Percentiles rank a stretch among this genome's conserved stretches.
Evolutionary conservation across 108 stramenopile genomes (phyloP).

Genomic region (Aurantiochytrium sp.): DNA sequence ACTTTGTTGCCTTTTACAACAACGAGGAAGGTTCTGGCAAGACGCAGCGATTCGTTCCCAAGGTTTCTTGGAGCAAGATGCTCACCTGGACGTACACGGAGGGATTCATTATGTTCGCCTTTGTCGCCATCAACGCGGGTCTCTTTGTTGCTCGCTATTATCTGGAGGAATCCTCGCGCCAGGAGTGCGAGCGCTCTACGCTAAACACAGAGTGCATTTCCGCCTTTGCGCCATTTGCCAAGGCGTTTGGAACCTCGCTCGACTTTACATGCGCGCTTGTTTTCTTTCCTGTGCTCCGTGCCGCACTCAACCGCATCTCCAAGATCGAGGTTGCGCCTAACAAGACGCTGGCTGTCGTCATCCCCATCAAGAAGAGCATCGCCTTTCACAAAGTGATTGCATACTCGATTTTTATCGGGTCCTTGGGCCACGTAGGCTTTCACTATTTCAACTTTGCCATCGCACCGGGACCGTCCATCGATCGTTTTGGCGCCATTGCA

Average conservation of each 20-base stretch:
- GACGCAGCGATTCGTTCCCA: neutral
- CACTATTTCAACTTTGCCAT: constrained; percentile 29
- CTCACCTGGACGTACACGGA: neutral
- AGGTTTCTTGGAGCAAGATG: neutral
- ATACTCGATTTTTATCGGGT: constrained; percentile 11
- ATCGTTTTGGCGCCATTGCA: constrained; percentile 20
- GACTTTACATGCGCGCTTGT: neutral
- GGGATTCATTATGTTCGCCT: neutral
- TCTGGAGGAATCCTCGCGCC: neutral
- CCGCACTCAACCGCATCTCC: neutral
- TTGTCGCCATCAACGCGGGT: neutral
- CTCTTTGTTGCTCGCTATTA: neutral
- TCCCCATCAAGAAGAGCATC: constrained; percentile 39
- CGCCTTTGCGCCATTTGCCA: neutral
- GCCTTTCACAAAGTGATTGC: constrained; percentile 43
- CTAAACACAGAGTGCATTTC: neutral
- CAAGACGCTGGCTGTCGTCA: constrained; percentile 24
- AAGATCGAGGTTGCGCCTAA: neutral
- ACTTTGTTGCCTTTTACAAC: neutral
- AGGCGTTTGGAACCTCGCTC: neutral
- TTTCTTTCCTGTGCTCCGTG: neutral
- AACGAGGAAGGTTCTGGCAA: neutral
- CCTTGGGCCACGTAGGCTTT: constrained; percentile 24
- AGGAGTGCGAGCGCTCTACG: neutral
- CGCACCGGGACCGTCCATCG: neutral